phyloP scores from a whole-genome alignment of 192 early-diverging fungal species.

The Backusella tuberculispora region DNA sequence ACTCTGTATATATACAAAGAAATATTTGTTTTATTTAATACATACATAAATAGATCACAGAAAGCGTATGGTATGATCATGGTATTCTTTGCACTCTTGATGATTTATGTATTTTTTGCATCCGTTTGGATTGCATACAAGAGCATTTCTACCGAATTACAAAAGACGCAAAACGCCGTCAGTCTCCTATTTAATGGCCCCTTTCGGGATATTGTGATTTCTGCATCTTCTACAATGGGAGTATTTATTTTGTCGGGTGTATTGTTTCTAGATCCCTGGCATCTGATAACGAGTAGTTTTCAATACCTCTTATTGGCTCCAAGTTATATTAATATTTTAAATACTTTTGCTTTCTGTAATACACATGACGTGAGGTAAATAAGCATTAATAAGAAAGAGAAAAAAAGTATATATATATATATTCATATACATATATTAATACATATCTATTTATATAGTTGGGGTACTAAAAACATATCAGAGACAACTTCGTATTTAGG shows the following conservation, averaged over 20 bases:
- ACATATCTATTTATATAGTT: constrained; percentile 32
- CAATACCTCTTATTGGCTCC: constrained; percentile 79
- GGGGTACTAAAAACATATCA: constrained; percentile 95
- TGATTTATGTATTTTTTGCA: constrained; percentile 84
- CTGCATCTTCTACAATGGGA: constrained; percentile 67
- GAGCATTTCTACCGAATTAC: constrained; percentile 60
- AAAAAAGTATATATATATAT: too few species aligned
- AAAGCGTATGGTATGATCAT: constrained; percentile 76
- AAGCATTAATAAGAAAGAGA: too few species aligned
- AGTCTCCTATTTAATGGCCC: constrained; percentile 50
- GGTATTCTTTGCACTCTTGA: constrained; percentile 84
- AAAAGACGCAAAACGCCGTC: neutral
- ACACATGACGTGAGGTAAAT: constrained; percentile 48
- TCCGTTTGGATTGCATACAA: constrained; percentile 66
- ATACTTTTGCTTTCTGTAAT: constrained; percentile 62
- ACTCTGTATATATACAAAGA: neutral
- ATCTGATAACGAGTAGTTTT: constrained; percentile 73
- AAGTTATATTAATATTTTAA: constrained; percentile 77
- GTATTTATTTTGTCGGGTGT: constrained; percentile 65
- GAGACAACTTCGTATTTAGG: constrained; percentile 69
- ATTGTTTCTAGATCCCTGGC: constrained; percentile 81
- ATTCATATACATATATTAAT: neutral
- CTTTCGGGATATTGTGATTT: constrained; percentile 65
- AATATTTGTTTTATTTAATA: neutral
- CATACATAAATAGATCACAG: constrained; percentile 43